Evolutionary conservation across 1,139 yeast species (phyloP), one percentile per base, ranked within the genome.

Genomic region (Saccharomyces hybrid): DNA sequence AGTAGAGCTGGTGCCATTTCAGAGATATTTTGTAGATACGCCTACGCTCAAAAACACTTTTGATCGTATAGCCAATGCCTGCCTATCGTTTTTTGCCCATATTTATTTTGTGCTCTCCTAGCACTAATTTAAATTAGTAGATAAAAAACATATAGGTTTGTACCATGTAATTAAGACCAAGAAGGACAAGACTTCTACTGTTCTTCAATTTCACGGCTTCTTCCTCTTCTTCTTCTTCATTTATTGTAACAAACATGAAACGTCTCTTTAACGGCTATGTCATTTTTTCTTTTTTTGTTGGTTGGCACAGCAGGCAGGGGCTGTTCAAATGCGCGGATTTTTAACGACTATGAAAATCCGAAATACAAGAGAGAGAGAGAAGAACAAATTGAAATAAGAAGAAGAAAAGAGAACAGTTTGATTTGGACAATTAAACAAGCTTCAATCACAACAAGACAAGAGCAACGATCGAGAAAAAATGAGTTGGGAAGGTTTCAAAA

Each of bases 401-500:
- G 23, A 26, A 14, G 16, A 25, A 46, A 27, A 46, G 11, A 9
- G 2, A 38, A 38, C 13, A 6, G 4, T 34, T 8, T 16, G 44
- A 38, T 38, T 8, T 38, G 13, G 8, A 38, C 13, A 20, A 38
- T 13, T 13, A 11, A 1, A 16, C 44, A 38, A 38, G 23, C 23
- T 16, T 16, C 44, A 38, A 38, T 2, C 14, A 11, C 13, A 28
- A 47, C 25, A 47, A 25, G 13, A 14, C 20, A 28, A 8, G 9
- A 47, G 1, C 5, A 47, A 27, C 23, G 23, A 11, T 7, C 25
- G 6, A 23, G 3, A 49, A 6, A 50, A 16, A 5, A 90, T 91
- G 97, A 87, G 96, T 65, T 91, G 99, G 99, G 84, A 81, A 54
- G 99, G 99, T 54, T 91, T 93, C 71, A 95, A 93, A 73, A 93